These are phyloP conservation scores for Sugiyamaella chiloensis DNA, from an alignment of 805 yeast genomes.

Conservation along the genomic window DNA sequence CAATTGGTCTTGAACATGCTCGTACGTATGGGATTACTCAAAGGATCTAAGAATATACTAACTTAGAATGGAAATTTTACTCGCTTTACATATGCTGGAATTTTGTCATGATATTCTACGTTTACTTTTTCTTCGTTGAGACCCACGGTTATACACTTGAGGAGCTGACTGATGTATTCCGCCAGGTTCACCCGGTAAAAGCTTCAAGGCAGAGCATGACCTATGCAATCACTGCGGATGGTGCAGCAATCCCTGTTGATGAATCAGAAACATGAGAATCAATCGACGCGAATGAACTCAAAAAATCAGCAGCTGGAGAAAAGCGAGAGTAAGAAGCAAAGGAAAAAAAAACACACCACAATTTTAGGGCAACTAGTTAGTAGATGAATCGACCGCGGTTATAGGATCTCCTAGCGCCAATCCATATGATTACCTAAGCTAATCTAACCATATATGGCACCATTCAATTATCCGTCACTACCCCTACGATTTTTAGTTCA, in stretches of 20 bases:
- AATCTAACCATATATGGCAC: too few species aligned
- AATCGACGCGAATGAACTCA: too few species aligned
- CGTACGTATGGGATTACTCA: not conserved
- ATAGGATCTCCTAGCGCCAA: too few species aligned
- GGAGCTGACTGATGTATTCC: slow-evolving; percentile 64
- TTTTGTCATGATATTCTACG: slow-evolving; percentile 36
- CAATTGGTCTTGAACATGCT: slow-evolving; percentile 33
- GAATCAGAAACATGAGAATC: too few species aligned
- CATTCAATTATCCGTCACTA: too few species aligned
- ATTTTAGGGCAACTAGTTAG: too few species aligned
- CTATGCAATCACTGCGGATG: not conserved
- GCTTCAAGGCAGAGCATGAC: slow-evolving; percentile 13
- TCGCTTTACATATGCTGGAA: slow-evolving; percentile 35
- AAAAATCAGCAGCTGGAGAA: too few species aligned
- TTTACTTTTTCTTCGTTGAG: slow-evolving; percentile 67
- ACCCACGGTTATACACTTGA: slow-evolving; percentile 77
- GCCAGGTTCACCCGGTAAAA: slow-evolving; percentile 17
- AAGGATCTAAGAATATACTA: not conserved
- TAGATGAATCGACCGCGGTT: too few species aligned
- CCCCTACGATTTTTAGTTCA: too few species aligned
- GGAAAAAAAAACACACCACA: too few species aligned
- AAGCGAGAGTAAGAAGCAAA: too few species aligned
- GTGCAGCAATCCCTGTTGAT: not conserved
- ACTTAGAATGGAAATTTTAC: slow-evolving; percentile 31
- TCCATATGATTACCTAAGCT: too few species aligned